These are phyloP conservation scores for Neoscytalidium dimidiatum DNA, from an alignment of 2,329 filamentous ascomycete genomes.

Conservation along the genomic window DNA sequence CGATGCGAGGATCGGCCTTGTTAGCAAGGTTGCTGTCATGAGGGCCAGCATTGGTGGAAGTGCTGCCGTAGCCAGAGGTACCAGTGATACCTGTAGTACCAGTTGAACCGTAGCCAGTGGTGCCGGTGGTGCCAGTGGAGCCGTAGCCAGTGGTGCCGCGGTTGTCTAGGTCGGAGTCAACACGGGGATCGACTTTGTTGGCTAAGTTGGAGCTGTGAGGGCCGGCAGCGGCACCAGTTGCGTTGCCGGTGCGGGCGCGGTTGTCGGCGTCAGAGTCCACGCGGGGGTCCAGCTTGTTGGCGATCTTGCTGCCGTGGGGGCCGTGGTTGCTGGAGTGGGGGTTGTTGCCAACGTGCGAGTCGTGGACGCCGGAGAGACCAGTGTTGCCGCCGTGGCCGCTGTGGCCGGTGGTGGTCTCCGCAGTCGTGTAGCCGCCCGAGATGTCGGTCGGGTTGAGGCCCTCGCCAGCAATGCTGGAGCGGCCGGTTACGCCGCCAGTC, in stretches of 20 bases:
- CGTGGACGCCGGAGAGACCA: neutral
- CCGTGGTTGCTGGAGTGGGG: neutral
- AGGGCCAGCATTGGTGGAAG: constrained; percentile 15
- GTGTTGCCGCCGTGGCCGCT: neutral
- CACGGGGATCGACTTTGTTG: constrained; percentile 13
- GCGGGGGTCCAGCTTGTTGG: constrained; percentile 14
- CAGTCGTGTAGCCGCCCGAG: neutral
- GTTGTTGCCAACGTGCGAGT: neutral
- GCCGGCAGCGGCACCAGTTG: constrained; percentile 6
- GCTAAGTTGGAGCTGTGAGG: constrained; percentile 5
- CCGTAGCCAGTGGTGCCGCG: constrained; percentile 1
- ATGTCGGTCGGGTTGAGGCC: constrained; percentile 1
- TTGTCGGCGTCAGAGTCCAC: constrained; percentile 15
- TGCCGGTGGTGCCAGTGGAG: neutral
- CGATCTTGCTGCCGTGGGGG: neutral
- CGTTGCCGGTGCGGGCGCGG: constrained; percentile 3
- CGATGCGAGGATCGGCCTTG: constrained; percentile 7
- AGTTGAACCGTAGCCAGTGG: neutral
- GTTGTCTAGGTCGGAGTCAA: constrained; percentile 15
- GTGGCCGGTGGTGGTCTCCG: constrained; percentile 7
- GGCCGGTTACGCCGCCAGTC: neutral
- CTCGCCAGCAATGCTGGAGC: neutral
- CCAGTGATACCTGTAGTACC: neutral
- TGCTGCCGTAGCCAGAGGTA: neutral
- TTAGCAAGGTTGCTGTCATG: neutral